These are phyloP conservation scores for Vigna mungo DNA, from an alignment of 306 rosid species.

Conservation along the genomic window DNA sequence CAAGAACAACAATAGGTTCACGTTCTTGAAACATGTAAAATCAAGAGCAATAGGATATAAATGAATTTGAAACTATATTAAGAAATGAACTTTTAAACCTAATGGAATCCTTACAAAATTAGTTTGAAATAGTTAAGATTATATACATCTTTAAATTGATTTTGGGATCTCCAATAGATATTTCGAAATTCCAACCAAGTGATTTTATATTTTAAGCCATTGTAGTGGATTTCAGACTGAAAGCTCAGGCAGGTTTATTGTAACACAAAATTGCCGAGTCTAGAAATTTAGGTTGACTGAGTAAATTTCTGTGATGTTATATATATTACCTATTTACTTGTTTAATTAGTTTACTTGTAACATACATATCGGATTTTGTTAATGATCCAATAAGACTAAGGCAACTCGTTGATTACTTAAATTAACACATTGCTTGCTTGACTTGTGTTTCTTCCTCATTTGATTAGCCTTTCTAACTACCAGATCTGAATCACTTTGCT, in stretches of 20 bases:
- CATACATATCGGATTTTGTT: neutral
- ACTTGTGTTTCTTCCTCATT: constrained; percentile 5
- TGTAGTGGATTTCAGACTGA: neutral
- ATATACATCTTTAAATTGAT: too few relatives aligned
- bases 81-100: too few relatives aligned
- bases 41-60: too few relatives aligned
- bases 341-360: constrained; percentile 2
- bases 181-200: neutral
- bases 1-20: too few relatives aligned
- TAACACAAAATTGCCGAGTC: constrained; percentile 29
- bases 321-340: neutral
- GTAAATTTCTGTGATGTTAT: neutral
- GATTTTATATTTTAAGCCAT: constrained; percentile 9
- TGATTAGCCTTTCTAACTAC: constrained; percentile 16
- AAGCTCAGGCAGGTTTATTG: constrained; percentile 23
- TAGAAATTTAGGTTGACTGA: constrained; percentile 26
- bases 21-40: too few relatives aligned
- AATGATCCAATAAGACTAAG: constrained; percentile 8
- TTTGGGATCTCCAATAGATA: neutral
- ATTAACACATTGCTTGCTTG: constrained; percentile 7
- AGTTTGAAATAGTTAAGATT: too few relatives aligned
- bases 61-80: too few relatives aligned
- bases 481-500: neutral
- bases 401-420: neutral
- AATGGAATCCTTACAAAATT: too few relatives aligned